Percentiles rank a stretch among this genome's conserved stretches.
Conservation (phyloP, 192 early-diverging fungal species). For the Spinellus fusiger region DNA sequence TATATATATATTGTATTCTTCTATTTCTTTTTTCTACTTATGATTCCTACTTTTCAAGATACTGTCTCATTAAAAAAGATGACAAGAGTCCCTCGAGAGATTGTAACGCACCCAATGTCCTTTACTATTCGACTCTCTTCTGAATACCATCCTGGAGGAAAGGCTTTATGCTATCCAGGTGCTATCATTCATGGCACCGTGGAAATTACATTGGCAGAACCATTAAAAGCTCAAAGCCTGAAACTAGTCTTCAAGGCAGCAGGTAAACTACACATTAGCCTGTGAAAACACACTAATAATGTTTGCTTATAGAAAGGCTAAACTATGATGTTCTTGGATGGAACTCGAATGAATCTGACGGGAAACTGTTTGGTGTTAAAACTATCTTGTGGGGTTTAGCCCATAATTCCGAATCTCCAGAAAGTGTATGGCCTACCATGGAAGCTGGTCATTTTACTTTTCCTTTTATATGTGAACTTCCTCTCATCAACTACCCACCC, state of each 20-base stretch:
- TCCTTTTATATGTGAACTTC: conserved; percentile 27
- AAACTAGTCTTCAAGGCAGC: conserved; percentile 22
- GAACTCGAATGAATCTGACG: background rate
- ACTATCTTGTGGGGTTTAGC: conserved; percentile 24
- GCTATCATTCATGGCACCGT: conserved; percentile 17
- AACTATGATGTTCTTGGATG: conserved; percentile 8
- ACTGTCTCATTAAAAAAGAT: background rate
- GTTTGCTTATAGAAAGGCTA: conserved; percentile 5
- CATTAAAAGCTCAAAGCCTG: conserved; percentile 17
- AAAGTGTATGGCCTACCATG: background rate
- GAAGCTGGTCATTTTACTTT: conserved; percentile 20
- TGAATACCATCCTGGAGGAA: background rate
- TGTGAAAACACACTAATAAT: background rate
- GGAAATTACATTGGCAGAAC: background rate
- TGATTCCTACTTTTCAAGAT: background rate
- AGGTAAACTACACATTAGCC: conserved; percentile 8
- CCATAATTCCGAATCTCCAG: background rate
- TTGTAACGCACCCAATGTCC: background rate
- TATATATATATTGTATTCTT: no score
- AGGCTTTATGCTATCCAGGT: conserved; percentile 8
- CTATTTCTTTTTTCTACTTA: background rate
- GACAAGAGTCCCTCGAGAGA: background rate
- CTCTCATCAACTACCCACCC: conserved; percentile 27
- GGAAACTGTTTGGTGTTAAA: conserved; percentile 17
- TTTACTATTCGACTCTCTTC: background rate